Conservation (phyloP, 2,329 filamentous ascomycete genomes). For the Periconia macrospinosa region DNA sequence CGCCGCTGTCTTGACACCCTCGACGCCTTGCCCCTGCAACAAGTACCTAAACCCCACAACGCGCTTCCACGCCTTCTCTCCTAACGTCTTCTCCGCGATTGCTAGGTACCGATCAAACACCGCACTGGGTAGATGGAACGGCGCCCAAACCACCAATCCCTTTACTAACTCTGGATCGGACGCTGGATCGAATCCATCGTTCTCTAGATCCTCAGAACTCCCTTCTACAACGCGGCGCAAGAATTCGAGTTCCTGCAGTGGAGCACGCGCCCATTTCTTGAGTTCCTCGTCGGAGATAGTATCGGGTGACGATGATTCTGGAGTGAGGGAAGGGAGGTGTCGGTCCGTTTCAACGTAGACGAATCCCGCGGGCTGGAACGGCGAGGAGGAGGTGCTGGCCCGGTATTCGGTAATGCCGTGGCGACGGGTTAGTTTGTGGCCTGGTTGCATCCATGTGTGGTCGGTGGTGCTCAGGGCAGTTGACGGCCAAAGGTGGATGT, state of each 20-base stretch:
- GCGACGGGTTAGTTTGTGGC: conserved; percentile 60
- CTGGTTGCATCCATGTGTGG: conserved; percentile 69
- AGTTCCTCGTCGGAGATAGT: conserved; percentile 11
- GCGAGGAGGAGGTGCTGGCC: conserved; percentile 12
- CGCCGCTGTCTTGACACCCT: conserved; percentile 39
- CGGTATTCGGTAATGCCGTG: conserved; percentile 67
- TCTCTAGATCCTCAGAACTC: conserved; percentile 58
- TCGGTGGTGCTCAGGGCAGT: conserved; percentile 61
- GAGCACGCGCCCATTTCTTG: conserved; percentile 63
- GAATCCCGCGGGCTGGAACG: conserved; percentile 57
- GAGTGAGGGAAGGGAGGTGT: conserved; percentile 23
- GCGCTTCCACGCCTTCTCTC: conserved; percentile 63
- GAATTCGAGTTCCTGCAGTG: conserved; percentile 73
- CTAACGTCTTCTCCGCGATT: conserved; percentile 62
- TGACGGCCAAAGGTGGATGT: conserved; percentile 84
- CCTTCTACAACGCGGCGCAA: conserved; percentile 68
- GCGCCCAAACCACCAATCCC: conserved; percentile 84
- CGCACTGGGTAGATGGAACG: conserved; percentile 65
- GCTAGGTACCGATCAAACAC: conserved; percentile 68
- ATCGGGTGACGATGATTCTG: neutral
- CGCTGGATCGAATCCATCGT: conserved; percentile 54
- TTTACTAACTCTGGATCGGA: conserved; percentile 55
- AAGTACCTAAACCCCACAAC: conserved; percentile 82
- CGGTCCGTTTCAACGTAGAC: conserved; percentile 85
- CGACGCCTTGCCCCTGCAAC: conserved; percentile 60